Evolutionary conservation across 306 rosid species (phyloP), one percentile per base, ranked within the genome.

Genomic region (Corylus avellana): DNA sequence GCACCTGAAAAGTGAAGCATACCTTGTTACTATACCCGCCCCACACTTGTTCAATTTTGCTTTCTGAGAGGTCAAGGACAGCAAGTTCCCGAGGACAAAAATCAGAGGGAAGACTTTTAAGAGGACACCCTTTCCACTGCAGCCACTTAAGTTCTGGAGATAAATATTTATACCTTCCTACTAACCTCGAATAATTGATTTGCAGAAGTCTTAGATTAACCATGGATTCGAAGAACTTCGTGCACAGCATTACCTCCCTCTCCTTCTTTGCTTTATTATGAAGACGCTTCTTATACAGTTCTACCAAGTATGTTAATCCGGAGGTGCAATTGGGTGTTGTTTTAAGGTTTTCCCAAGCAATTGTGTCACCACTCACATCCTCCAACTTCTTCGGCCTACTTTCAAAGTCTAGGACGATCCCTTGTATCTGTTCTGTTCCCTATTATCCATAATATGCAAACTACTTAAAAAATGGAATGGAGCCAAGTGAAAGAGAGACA

Each of bases 61-160:
- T 89, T 20, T 83, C 48, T 69, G 90, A 82, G 80, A 90, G 92
- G 87, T 88, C 91, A 76, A 92, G 90, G 46, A 92, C 82, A 61
- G 90, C 81, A 73, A 90, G 81, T 49, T 83, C 76, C 44, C n/a
- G 78, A n/a, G 90, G 90, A 78, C 67, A 77, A 66, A 59, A 87
- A 49, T 85, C 82, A 59, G 82, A 79, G 75, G 92, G 85, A 29
- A 92, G 62, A 62, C 27, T 9, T 54, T 51, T 84, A n/a, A 77
- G 63, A 64, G 91, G 88, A 74, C 97, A 90, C 12, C 77, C 88
- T 79, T 77, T 87, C 97, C 94, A 92, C 57, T 92, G 89, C 50
- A 92, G 78, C 94, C 92, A 92, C 85, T 79, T 92, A 78, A 92
- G 64, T 59, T 69, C 71, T 4, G 97, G 94, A 58, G 22, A 22